Percentiles rank a stretch among this genome's conserved stretches.
phyloP scores from a whole-genome alignment of 2,329 filamentous ascomycete genomes.

The Fusarium haematococcum region DNA sequence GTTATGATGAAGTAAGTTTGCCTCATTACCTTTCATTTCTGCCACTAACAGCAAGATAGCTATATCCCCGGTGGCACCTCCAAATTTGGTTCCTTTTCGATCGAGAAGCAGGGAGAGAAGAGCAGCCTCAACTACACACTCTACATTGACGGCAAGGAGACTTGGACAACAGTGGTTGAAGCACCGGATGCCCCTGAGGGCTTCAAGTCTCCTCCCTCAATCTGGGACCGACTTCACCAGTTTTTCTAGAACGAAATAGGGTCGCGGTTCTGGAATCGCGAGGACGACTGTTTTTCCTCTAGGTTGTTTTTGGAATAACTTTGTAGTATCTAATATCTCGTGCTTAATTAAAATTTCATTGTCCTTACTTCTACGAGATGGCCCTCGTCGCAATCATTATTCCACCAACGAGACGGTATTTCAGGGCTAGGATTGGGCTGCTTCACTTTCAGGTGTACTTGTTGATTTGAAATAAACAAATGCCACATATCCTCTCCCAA shows the following conservation, averaged over 20 bases:
- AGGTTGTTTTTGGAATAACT: neutral
- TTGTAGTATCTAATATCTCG: conserved; percentile 12
- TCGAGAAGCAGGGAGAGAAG: conserved; percentile 72
- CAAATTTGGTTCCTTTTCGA: conserved; percentile 82
- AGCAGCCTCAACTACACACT: conserved; percentile 84
- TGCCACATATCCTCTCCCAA: neutral
- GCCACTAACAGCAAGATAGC: conserved; percentile 51
- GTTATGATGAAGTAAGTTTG: conserved; percentile 81
- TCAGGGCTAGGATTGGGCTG: neutral
- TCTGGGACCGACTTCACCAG: conserved; percentile 59
- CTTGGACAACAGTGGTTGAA: conserved; percentile 75
- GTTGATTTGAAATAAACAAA: neutral
- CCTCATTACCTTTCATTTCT: neutral
- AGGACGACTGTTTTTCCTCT: neutral
- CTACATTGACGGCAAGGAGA: conserved; percentile 83
- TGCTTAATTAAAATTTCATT: neutral
- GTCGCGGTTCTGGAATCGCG: neutral
- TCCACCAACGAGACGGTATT: neutral
- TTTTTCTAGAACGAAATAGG: conserved; percentile 20
- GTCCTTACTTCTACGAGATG: neutral
- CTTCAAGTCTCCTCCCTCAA: conserved; percentile 50
- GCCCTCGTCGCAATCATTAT: neutral
- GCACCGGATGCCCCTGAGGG: conserved; percentile 52
- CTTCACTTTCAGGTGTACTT: neutral
- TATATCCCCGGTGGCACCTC: conserved; percentile 87